Evolutionary conservation across 1,284 basidiomycete genomes (phyloP).

Genomic region (Ustilago nuda): DNA sequence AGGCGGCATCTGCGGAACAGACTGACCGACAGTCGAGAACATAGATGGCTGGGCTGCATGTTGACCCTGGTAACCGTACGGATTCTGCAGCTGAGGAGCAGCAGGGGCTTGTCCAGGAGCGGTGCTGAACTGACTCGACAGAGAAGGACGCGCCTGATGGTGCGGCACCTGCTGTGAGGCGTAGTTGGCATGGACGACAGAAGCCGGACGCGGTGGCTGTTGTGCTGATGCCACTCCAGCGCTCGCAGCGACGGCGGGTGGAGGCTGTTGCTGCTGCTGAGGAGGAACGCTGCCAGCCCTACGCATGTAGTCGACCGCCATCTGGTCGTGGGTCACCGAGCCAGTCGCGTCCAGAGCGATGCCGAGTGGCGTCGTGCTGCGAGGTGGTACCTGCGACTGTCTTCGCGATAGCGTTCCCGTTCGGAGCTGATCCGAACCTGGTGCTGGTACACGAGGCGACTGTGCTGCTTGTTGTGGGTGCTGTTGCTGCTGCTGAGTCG

Average conservation of each 20-base stretch:
- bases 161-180: conserved; percentile 21
- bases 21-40: conserved; percentile 43
- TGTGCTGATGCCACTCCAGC: conserved; percentile 12
- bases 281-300: conserved; percentile 75
- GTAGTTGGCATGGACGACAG: conserved; percentile 44
- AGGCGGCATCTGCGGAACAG: conserved; percentile 24
- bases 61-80: conserved; percentile 35
- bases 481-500: conserved; percentile 45
- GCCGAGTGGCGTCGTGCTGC: conserved; percentile 73
- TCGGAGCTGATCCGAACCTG: conserved; percentile 30
- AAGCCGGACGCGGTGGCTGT: conserved; percentile 41
- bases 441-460: conserved; percentile 26
- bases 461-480: conserved; percentile 31
- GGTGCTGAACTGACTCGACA: conserved; percentile 56
- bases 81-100: conserved; percentile 29
- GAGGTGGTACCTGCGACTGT: conserved; percentile 50
- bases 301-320: conserved; percentile 75
- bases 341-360: conserved; percentile 83
- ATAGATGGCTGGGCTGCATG: conserved; percentile 44
- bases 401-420: conserved; percentile 42
- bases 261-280: conserved; percentile 67
- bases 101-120: conserved; percentile 13
- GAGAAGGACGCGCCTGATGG: conserved; percentile 55
- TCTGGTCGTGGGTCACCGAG: conserved; percentile 81
- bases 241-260: conserved; percentile 2